Conservation (phyloP, 2,329 filamentous ascomycete species). For the Didymella sp. region DNA sequence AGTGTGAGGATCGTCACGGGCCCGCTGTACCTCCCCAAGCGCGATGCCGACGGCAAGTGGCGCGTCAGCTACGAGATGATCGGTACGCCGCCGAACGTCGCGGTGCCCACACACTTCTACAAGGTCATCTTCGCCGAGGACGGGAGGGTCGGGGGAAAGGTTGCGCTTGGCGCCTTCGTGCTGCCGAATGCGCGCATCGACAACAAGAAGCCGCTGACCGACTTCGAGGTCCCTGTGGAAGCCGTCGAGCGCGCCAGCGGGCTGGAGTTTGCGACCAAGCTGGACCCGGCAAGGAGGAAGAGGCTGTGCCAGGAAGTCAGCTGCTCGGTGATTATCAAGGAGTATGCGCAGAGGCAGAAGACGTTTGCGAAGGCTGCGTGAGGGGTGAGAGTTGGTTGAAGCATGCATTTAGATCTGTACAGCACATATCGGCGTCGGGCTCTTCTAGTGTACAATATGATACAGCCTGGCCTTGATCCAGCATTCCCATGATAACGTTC, state of each 20-base stretch:
- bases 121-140: constrained; percentile 98
- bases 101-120: constrained; percentile 98
- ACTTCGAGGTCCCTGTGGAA: constrained; percentile 96
- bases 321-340: constrained; percentile 82
- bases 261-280: constrained; percentile 83
- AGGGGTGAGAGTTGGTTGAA: background rate
- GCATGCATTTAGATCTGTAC: background rate
- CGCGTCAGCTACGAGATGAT: constrained; percentile 95
- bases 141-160: constrained; percentile 66
- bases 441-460: constrained; percentile 32
- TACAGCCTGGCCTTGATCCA: constrained; percentile 23
- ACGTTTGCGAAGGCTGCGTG: constrained; percentile 42
- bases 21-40: constrained; percentile 87
- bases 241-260: constrained; percentile 90
- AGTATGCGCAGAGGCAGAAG: constrained; percentile 71
- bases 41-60: constrained; percentile 92
- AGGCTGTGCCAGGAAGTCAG: constrained; percentile 84
- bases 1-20: constrained; percentile 91
- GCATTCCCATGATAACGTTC: too few relatives aligned
- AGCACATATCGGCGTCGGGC: constrained; percentile 1
- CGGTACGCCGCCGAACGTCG: constrained; percentile 88
- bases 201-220: constrained; percentile 83
- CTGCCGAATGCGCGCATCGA: constrained; percentile 89
- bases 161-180: constrained; percentile 92
- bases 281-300: constrained; percentile 76